Base-by-base conservation (phyloP, 73 alveolate genomes). In the Effrenium voratum region DNA sequence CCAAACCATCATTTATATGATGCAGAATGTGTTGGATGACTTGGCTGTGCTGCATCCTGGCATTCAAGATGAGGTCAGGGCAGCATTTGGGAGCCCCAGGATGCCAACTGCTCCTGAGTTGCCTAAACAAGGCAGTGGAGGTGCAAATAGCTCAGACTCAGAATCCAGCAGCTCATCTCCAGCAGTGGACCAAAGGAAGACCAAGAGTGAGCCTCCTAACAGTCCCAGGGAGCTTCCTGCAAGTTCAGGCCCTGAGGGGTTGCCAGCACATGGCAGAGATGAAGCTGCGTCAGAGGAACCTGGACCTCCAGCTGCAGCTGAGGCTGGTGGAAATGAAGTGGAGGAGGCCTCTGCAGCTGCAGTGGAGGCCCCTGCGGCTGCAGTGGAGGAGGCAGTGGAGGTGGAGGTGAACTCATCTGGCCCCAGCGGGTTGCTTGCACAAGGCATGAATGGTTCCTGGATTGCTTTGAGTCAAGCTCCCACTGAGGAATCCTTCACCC, bases 361-460 rank as follows among this genome's bases (percentile, higher is more conserved):
- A n/a, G n/a, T n/a, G n/a, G 60, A 43, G 38, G 16, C 43, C 41
- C 79, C 34, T 1, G 36, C 50, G 46, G 2, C 4, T 6, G 15
- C 32, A 30, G 0, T n/a, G 34, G 10, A 63, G 5, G 26, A 0
- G 16, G 79, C 40, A 66, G 79, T 13, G 63, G 63, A 52, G 63
- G 22, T 34, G 83, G 83, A 46, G 52, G 10, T 72, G 83, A 8
- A 8, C 0, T 0, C 5, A 16, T n/a, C n/a, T n/a, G n/a, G n/a
- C n/a, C n/a, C n/a, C n/a, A n/a, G n/a, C n/a, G 83, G 83, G 83
- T 72, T 30, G 83, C 87, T 60, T 41, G 87, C 87, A 76, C 32
- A 76, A 41, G 87, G 63, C 87, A 44, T 41, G 30, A 2, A n/a
- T 26, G 79, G 26, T 5, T 24, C 43, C 40, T 24, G 43, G 26